Evolutionary conservation across 257 asterid genomes (phyloP).

Genomic region (Nicotiana paniculata): DNA sequence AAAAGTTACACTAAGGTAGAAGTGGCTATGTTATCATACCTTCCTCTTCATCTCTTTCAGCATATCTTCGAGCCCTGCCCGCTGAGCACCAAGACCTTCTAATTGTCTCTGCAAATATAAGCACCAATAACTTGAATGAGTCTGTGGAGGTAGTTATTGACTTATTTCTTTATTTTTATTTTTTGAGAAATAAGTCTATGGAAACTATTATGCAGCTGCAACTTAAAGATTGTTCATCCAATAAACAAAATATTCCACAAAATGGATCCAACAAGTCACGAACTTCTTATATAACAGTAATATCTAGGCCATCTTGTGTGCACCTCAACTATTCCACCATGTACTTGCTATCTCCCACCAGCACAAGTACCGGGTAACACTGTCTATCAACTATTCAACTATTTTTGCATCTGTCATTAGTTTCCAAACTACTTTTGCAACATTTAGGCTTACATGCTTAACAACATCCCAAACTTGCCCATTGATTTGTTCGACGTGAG

Average conservation of each 20-base stretch:
- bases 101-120: slow-evolving; percentile 68
- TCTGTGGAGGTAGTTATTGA: background rate
- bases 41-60: slow-evolving; percentile 98
- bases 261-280: background rate
- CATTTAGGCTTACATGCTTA: background rate
- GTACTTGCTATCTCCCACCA: background rate
- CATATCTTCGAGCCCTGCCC: slow-evolving; percentile 99
- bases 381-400: background rate
- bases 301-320: background rate
- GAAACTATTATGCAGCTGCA: background rate
- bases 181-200: background rate
- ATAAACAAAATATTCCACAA: background rate
- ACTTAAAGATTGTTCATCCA: background rate
- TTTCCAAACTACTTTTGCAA: background rate
- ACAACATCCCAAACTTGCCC: background rate
- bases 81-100: slow-evolving; percentile 94
- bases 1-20: background rate
- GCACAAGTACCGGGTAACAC: background rate
- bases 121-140: background rate
- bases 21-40: slow-evolving; percentile 34
- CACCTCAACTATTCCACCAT: background rate
- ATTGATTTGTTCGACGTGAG: background rate
- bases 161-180: background rate
- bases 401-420: background rate
- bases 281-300: background rate